phyloP scores from a whole-genome alignment of 495 filamentous ascomycete species.

The Bryoglossum gracile region DNA sequence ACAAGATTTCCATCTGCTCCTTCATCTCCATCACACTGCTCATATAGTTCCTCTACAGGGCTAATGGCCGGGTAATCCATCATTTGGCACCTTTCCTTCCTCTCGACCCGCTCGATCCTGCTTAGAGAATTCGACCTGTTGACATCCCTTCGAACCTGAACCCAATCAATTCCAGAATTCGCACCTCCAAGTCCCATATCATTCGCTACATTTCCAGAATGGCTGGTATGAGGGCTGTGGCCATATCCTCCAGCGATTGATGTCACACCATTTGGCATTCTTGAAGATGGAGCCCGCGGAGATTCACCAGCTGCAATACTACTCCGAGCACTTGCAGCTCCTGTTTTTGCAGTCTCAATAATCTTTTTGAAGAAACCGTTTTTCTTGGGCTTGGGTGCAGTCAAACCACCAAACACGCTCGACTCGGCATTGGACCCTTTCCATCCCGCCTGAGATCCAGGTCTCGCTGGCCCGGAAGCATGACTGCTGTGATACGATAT shows the following conservation, averaged over 20 bases:
- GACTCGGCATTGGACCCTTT: constrained; percentile 43
- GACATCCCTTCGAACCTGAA: constrained; percentile 90
- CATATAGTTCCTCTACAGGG: constrained; percentile 79
- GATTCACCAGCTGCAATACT: constrained; percentile 65
- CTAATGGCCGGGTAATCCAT: constrained; percentile 82
- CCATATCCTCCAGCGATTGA: constrained; percentile 45
- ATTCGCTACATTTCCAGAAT: constrained; percentile 44
- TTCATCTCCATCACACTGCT: constrained; percentile 85
- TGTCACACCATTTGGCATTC: constrained; percentile 42
- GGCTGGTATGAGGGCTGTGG: constrained; percentile 22
- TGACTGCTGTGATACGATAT: constrained; percentile 82
- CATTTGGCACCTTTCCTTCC: constrained; percentile 91
- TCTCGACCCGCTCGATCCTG: constrained; percentile 74
- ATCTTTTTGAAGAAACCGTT: constrained; percentile 95
- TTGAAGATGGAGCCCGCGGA: constrained; percentile 27
- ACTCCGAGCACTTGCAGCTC: constrained; percentile 80
- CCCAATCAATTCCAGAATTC: constrained; percentile 69
- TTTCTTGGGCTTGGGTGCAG: constrained; percentile 85
- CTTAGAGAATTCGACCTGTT: constrained; percentile 91
- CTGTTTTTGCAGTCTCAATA: constrained; percentile 88
- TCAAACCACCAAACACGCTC: constrained; percentile 65
- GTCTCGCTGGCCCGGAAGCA: constrained; percentile 47
- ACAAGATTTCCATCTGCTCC: constrained; percentile 77
- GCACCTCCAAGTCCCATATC: constrained; percentile 56
- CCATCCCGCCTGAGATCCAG: constrained; percentile 41